Evolutionary conservation across 2,329 filamentous ascomycete genomes (phyloP), one percentile per base, ranked within the genome.

Genomic region (Diaporthe citrichinensis): DNA sequence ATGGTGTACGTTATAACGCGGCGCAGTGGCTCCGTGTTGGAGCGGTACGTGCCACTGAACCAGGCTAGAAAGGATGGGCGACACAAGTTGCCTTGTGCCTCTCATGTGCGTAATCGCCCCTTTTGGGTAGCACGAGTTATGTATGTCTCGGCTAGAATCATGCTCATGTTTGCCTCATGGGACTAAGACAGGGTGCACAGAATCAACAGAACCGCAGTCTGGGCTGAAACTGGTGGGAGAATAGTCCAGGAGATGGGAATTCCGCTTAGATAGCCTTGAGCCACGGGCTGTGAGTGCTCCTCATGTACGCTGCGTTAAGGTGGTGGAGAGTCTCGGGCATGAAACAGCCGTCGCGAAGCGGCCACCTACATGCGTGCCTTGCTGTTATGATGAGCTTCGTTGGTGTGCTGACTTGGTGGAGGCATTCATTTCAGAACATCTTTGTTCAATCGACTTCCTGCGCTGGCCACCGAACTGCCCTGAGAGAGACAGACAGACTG

Each of bases 71-170:
- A 72, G 68, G 44, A 57, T 46, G 73, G 73, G 68, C 68, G 61
- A 75, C 73, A 73, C 73, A 61, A 62, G 68, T 67, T 55, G 73
- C 75, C 73, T 68, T 73, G 73, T 73, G 61, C 71, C 46, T 71
- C 75, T 73, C 75, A 55, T 76, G 75, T 75, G 75, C 75, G 73
- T 65, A 73, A 76, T 76, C 75, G 62, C 57, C 59, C 41, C 39
- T 58, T 15, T 51, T 65, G 68, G 69, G 71, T 73, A 73, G 31
- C 49, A 73, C 71, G 17, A 55, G 28, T 28, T 65, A 76, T 76
- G 75, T 46, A 75, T 76, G 75, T 76, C 75, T 76, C 75, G 75
- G 75, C 73, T 76, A 76, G 67, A 73, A 57, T 65, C 46, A 62
- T 76, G 73, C 59, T 74, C 51, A 61, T 72, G 73, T 73, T 75